Evolutionary conservation across 176 grass and related monocot species (phyloP).

Genomic region (Elymus sibiricus): DNA sequence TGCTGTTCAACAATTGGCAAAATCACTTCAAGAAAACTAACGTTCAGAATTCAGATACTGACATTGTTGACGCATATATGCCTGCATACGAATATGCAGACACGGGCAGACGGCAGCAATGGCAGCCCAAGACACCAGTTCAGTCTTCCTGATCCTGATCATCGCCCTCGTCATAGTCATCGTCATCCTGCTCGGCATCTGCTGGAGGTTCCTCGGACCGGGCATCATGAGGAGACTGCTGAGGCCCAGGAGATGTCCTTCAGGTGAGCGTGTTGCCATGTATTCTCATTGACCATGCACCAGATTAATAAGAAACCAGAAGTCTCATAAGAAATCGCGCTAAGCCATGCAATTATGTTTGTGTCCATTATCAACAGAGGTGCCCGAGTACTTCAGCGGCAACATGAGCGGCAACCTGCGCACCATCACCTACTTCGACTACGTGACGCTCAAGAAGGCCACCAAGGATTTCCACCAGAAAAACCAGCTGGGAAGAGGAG

Average conservation of each 20-base stretch:
- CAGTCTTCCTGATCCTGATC: slow-evolving; percentile 22
- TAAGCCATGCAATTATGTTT: background rate
- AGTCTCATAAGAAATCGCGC: no score
- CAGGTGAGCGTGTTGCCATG: slow-evolving; percentile 25
- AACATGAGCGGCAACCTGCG: slow-evolving; percentile 68
- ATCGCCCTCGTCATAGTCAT: slow-evolving; percentile 32
- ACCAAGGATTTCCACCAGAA: slow-evolving; percentile 49
- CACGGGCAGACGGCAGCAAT: background rate
- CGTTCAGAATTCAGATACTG: background rate
- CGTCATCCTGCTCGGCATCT: slow-evolving; percentile 33
- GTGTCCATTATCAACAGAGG: background rate
- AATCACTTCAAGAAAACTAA: background rate
- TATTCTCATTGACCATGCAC: background rate
- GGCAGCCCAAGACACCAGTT: background rate
- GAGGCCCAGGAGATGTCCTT: slow-evolving; percentile 22
- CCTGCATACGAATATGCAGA: background rate
- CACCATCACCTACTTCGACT: slow-evolving; percentile 56
- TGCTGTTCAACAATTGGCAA: background rate
- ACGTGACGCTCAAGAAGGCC: slow-evolving; percentile 55
- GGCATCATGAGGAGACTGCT: slow-evolving; percentile 32
- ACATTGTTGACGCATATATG: background rate
- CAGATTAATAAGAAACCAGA: background rate
- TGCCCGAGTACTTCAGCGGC: slow-evolving; percentile 49
- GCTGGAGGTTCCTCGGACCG: slow-evolving; percentile 39
- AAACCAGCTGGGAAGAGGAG: slow-evolving; percentile 58